Base-by-base conservation (phyloP, 139 green algal species). In the Micractinium conductrix region DNA sequence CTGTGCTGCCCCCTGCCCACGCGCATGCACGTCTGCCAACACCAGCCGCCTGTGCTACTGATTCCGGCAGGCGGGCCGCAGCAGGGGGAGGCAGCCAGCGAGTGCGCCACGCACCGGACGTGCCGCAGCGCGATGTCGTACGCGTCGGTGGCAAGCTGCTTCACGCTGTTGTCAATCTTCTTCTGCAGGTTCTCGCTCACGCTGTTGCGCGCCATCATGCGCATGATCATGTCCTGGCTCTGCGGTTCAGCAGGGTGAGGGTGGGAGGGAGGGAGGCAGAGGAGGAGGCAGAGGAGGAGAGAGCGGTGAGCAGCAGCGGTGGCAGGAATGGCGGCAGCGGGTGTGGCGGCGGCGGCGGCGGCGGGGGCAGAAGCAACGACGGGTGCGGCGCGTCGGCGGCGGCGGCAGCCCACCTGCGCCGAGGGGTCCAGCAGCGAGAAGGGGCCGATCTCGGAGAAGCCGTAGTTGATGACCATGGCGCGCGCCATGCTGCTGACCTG, bases 391-490 rank as follows among this genome's bases (percentile, higher is more conserved):
- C n/a, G n/a, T n/a, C n/a, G n/a, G n/a, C n/a, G n/a, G n/a, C n/a
- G n/a, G n/a, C n/a, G n/a, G n/a, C n/a, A n/a, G 1, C 48, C 7
- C 45, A 80, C 73, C 76, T 82, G 76, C 2, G 94, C 91, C 16
- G 73, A 91, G 37, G 93, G 95, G 91, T 99, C 97, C 92, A 97
- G 90, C 84, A 99, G 91, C 24, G 84, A 93, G 94, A 96, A 99
- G 26, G 97, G 97, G 58, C 97, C 97, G 75, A 99, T 98, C 88
- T 99, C 95, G 45, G 89, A 96, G 94, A 99, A 99, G 85, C 97
- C 97, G 84, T 99, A 99, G 89, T 97, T 98, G 85, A 98, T 97
- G 24, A 99, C 97, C 97, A 99, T 99, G 89, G 98, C 94, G 65
- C 92, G 90, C 0, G 96, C 96, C 96, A 98, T 98, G 80, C 83